Evolutionary conservation across 2,329 filamentous ascomycete species (phyloP).

Genomic region (Cordyceps javanica): DNA sequence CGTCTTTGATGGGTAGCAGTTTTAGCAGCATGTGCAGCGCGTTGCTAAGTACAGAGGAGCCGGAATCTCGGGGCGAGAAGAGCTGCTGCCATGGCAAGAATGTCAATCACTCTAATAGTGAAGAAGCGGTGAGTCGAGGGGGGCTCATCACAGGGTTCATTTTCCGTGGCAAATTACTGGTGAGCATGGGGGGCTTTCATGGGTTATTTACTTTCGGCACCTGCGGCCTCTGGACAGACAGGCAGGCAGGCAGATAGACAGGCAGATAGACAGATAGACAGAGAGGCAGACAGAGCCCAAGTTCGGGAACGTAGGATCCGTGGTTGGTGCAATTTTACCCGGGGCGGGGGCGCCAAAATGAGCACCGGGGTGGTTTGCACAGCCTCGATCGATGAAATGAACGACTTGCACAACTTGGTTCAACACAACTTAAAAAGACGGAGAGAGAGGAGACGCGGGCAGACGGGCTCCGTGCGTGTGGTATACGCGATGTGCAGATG

Average conservation of each 20-base stretch:
- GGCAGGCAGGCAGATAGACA: too few species aligned
- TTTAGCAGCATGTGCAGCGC: too few species aligned
- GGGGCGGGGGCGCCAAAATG: background rate
- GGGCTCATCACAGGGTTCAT: background rate
- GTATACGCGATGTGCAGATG: background rate
- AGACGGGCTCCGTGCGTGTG: background rate
- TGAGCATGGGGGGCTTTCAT: background rate
- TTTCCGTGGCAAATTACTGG: constrained; percentile 2
- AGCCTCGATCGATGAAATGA: constrained; percentile 10
- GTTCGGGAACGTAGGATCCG: background rate
- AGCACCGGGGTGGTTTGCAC: background rate
- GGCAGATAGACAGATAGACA: too few species aligned
- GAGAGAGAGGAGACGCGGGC: background rate
- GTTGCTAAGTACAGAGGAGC: background rate
- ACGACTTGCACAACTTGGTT: background rate
- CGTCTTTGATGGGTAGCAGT: too few species aligned
- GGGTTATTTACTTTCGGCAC: background rate
- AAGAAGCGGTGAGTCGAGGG: background rate
- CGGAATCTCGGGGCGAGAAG: too few species aligned
- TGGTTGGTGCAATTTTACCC: background rate
- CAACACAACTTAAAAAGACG: too few species aligned
- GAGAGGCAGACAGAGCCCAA: background rate
- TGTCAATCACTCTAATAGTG: background rate
- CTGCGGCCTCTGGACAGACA: too few species aligned
- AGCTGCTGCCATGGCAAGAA: too few species aligned